These are phyloP conservation scores for Globisporangium barbulae DNA, from an alignment of 352 stramenopile species.

Conservation along the genomic window DNA sequence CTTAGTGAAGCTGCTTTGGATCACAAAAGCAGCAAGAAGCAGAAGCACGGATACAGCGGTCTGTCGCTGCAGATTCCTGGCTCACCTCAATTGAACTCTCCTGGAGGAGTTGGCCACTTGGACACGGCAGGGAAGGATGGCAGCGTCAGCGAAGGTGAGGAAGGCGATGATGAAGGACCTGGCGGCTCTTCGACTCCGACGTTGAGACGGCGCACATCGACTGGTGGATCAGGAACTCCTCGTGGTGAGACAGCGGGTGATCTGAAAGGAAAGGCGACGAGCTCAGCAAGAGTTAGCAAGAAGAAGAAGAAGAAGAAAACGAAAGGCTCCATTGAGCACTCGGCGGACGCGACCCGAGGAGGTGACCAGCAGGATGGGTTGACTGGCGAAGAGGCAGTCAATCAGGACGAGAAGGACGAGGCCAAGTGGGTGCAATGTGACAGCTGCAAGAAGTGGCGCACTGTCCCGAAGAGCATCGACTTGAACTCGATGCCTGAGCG, in stretches of 20 bases:
- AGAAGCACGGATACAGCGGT: slow-evolving; percentile 4
- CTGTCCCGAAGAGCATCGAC: slow-evolving; percentile 87
- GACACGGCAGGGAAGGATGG: slow-evolving; percentile 8
- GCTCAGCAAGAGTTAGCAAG: slow-evolving; percentile 23
- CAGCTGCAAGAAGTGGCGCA: slow-evolving; percentile 94
- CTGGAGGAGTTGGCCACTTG: not conserved
- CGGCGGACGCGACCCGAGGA: slow-evolving; percentile 4
- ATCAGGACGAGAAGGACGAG: slow-evolving; percentile 41
- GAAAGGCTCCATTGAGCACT: slow-evolving; percentile 17
- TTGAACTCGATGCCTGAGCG: slow-evolving; percentile 89
- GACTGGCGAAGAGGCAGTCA: slow-evolving; percentile 22
- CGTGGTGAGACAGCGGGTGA: slow-evolving; percentile 7
- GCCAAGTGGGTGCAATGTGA: slow-evolving; percentile 96
- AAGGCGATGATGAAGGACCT: slow-evolving; percentile 45
- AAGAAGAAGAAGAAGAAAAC: slow-evolving; percentile 68
- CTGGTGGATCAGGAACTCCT: slow-evolving; percentile 7
- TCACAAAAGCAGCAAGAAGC: slow-evolving; percentile 14
- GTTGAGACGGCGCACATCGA: slow-evolving; percentile 16
- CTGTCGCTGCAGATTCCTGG: slow-evolving; percentile 28
- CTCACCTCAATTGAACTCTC: slow-evolving; percentile 19
- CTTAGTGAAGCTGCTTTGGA: slow-evolving; percentile 3
- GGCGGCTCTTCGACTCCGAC: slow-evolving; percentile 22
- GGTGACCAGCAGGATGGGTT: slow-evolving; percentile 22
- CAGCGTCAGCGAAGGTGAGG: slow-evolving; percentile 38
- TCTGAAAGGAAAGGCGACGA: slow-evolving; percentile 4